phyloP scores from a whole-genome alignment of 371 early-diverging fungal genomes.

The Mortierella sp. region DNA sequence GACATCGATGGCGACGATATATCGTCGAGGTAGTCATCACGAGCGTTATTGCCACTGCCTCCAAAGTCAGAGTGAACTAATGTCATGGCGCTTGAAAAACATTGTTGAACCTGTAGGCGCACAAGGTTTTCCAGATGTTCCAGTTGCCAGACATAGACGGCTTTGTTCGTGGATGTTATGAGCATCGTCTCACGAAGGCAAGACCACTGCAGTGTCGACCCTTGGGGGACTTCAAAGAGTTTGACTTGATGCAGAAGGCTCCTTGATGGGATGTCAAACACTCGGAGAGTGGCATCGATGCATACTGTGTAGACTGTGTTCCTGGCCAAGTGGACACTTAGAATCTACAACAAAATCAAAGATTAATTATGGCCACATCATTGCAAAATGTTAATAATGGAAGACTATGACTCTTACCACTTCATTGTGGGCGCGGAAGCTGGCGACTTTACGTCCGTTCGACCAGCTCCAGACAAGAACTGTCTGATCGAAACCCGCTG shows the following conservation, averaged over 20 bases:
- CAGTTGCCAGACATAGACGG: slow-evolving; percentile 46
- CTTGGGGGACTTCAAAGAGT: slow-evolving; percentile 32
- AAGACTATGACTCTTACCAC: slow-evolving; percentile 12
- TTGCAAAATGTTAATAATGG: neutral
- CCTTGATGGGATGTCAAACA: slow-evolving; percentile 41
- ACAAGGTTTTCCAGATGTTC: slow-evolving; percentile 33
- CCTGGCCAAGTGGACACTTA: slow-evolving; percentile 32
- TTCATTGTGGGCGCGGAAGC: slow-evolving; percentile 49
- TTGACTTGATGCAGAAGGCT: slow-evolving; percentile 42
- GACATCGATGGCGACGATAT: neutral
- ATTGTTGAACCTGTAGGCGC: slow-evolving; percentile 11
- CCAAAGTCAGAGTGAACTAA: neutral
- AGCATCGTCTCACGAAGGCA: slow-evolving; percentile 27
- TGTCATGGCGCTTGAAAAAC: slow-evolving; percentile 2
- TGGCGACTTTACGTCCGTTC: slow-evolving; percentile 31
- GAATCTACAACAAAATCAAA: slow-evolving; percentile 20
- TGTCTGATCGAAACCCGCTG: slow-evolving; percentile 45
- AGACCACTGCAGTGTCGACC: slow-evolving; percentile 39
- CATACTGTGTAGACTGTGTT: slow-evolving; percentile 41
- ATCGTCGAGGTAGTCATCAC: neutral
- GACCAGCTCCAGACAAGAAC: slow-evolving; percentile 44
- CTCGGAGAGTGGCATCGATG: slow-evolving; percentile 42
- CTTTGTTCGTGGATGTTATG: slow-evolving; percentile 41
- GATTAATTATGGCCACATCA: neutral
- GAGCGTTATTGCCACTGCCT: neutral